Base-by-base conservation (phyloP, 805 yeast genomes). In the Pachysolen tannophilus region DNA sequence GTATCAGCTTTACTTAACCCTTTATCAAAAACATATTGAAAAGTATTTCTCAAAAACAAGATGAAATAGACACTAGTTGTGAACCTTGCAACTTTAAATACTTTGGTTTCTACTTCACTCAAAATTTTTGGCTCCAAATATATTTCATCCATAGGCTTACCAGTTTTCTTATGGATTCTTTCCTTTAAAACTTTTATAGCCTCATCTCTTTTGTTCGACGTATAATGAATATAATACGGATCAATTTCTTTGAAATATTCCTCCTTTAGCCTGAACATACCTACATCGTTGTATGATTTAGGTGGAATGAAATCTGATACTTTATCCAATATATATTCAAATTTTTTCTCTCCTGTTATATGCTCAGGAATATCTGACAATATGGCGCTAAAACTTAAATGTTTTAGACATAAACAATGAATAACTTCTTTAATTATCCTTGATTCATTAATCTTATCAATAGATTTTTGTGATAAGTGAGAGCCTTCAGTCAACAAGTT, bases 131-230 rank as follows among this genome's bases (percentile, higher is more conserved):
- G 94, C 6, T 67, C 65, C 6, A 84, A 62, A 13, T 69, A 77
- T 4, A 78, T 65, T 3, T 75, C 75, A 3, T 67, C 61, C 15
- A 59, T 42, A 1, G 65, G 58, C 3, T 61, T 50, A 1, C 63
- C 55, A 1, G 58, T 55, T 18, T 58, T 49, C 37, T 64, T 59
- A 8, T 71, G 65, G 27, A 69, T 53, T 19, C 69, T 52, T 23
- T 69, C 72, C 45, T 78, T 77, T 20, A 83, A 58, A 4, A 75
- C 58, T 30, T 67, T 69, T 37, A 82, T 80, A 6, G 94, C 90
- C 40, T 86, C 96, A 37, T 86, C 96, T 36, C 90, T 72, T 35
- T 76, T 78, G 45, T 86, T 86, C 0, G 90, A 61, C 0, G 82
- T 64, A 46, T 81, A 82, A 46, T 86, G 87, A 39, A 83, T 67